A percentile compares a stretch with the other conserved stretches of the same genome.
Conservation (phyloP, 2,329 filamentous ascomycete species). For the Colletotrichum magnum region DNA sequence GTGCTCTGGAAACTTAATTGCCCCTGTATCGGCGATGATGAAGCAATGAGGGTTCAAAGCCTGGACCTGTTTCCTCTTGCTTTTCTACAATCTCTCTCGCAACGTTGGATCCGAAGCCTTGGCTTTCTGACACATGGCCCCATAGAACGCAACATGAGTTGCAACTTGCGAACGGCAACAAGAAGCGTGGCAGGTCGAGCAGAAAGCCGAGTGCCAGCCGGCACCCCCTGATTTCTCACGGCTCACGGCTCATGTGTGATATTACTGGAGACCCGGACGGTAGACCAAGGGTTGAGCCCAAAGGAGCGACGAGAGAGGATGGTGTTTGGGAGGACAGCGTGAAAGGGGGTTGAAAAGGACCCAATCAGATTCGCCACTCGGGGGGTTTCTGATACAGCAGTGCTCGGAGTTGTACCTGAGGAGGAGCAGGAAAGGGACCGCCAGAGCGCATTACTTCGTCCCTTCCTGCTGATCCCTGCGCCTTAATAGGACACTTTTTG, state of each 20-base stretch:
- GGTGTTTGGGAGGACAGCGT: background rate
- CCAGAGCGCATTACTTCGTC: conserved; percentile 21
- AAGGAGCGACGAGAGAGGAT: conserved; percentile 1
- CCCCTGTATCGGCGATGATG: conserved; percentile 17
- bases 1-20: conserved; percentile 28
- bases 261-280: conserved; percentile 9
- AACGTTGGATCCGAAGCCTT: background rate
- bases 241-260: conserved; percentile 23
- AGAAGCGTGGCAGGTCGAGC: background rate
- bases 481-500: conserved; percentile 26
- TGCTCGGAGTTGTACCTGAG: background rate
- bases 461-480: conserved; percentile 24
- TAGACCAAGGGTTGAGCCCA: conserved; percentile 16
- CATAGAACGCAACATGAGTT: background rate
- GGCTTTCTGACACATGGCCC: background rate
- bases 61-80: conserved; percentile 12
- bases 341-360: conserved; percentile 20
- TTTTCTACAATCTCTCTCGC: background rate
- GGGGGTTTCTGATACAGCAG: conserved; percentile 31
- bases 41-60: conserved; percentile 15
- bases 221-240: conserved; percentile 11
- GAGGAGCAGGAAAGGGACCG: background rate
- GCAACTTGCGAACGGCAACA: background rate
- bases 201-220: conserved; percentile 10
- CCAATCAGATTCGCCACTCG: conserved; percentile 28